Percentiles rank a stretch among this genome's conserved stretches.
Conservation (phyloP, 176 grass and related monocot species). For the Dendrocalamus sinicus region DNA sequence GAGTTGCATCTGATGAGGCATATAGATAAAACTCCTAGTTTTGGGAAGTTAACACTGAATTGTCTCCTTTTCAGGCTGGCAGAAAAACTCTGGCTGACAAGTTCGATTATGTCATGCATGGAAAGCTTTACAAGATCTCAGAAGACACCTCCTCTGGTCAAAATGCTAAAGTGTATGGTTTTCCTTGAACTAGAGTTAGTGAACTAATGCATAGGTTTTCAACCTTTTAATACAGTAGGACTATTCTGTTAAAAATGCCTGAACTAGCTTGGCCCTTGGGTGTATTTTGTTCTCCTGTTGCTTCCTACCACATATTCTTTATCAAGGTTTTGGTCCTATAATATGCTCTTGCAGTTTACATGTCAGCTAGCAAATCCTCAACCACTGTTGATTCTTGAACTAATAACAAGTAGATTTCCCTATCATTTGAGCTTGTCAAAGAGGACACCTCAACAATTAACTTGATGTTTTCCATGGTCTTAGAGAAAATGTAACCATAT, state of each 20-base stretch:
- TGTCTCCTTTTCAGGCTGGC: slow-evolving; percentile 58
- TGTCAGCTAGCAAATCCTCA: background rate
- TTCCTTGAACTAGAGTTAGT: slow-evolving; percentile 12
- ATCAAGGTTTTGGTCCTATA: background rate
- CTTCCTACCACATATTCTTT: background rate
- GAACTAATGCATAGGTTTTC: background rate
- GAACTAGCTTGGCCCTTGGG: background rate
- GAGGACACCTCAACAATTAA: background rate
- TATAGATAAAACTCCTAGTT: background rate
- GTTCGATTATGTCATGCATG: slow-evolving; percentile 92
- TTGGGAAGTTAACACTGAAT: slow-evolving; percentile 1
- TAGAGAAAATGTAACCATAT: background rate
- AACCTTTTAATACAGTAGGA: slow-evolving; percentile 1
- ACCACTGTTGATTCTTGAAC: background rate
- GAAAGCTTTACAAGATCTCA: slow-evolving; percentile 87
- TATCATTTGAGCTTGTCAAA: background rate
- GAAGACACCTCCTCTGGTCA: slow-evolving; percentile 59
- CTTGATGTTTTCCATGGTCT: background rate
- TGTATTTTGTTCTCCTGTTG: background rate
- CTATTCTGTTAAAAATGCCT: background rate
- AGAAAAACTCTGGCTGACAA: slow-evolving; percentile 75
- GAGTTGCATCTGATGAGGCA: background rate
- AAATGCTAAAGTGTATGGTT: slow-evolving; percentile 65
- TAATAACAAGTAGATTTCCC: background rate
- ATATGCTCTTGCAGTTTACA: background rate